These are phyloP conservation scores for Fusarium odoratissimum DNA, from an alignment of 2,329 filamentous ascomycete genomes.

Conservation along the genomic window DNA sequence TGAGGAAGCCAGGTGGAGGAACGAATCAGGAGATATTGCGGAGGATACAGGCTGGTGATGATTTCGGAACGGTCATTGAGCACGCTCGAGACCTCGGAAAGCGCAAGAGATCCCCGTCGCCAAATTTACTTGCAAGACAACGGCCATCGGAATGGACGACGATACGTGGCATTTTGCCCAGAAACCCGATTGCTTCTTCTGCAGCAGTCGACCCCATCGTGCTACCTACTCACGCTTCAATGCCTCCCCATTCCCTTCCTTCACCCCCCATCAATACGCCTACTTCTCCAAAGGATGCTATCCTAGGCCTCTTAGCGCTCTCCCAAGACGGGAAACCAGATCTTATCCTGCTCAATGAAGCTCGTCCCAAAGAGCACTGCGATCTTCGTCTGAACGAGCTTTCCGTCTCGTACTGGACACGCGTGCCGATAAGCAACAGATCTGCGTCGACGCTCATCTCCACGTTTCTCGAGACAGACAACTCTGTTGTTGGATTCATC, in stretches of 20 bases:
- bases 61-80: rapidly evolving
- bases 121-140: neutral
- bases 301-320: neutral
- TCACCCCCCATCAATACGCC: neutral
- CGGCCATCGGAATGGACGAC: neutral
- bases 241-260: no score
- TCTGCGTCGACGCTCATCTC: neutral
- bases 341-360: neutral
- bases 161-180: rapidly evolving
- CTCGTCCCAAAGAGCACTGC: neutral
- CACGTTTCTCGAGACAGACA: neutral
- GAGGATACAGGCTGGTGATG: neutral
- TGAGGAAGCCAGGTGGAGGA: rapidly evolving
- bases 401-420: neutral
- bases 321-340: rapidly evolving
- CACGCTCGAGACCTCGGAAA: neutral
- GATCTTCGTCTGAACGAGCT: neutral
- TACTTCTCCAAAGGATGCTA: neutral
- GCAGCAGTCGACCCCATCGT: neutral
- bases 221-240: neutral
- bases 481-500: neutral
- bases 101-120: neutral
- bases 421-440: neutral
- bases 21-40: neutral
- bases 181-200: neutral